These are phyloP conservation scores for Leishmania aethiopica DNA, from an alignment of 208 protist species.

Conservation along the genomic window DNA sequence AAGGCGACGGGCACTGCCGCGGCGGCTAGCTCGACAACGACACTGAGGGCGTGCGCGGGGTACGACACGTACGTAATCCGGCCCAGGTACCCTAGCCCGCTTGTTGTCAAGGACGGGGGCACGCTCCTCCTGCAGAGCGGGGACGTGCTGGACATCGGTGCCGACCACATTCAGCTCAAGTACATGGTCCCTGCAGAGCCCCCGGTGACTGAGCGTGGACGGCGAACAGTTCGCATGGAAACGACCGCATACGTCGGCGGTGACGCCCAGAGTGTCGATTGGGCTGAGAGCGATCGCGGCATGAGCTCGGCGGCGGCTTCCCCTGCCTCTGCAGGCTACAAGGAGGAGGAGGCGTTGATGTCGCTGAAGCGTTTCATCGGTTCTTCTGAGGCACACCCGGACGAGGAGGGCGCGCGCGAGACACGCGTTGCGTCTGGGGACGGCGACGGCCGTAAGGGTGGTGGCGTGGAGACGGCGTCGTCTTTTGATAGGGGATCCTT, in stretches of 20 bases:
- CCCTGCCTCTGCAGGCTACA: neutral
- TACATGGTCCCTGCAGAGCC: slow-evolving; percentile 65
- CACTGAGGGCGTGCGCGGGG: slow-evolving; percentile 11
- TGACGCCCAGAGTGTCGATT: neutral
- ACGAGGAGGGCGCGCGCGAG: neutral
- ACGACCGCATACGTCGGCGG: neutral
- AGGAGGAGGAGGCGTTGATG: neutral
- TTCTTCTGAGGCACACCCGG: neutral
- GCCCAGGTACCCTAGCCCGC: neutral
- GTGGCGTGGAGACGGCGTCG: neutral
- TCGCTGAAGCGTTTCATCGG: neutral
- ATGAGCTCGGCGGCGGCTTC: neutral
- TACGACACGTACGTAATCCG: slow-evolving; percentile 25
- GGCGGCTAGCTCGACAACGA: neutral
- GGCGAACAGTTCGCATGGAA: slow-evolving; percentile 8
- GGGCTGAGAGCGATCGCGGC: slow-evolving; percentile 3
- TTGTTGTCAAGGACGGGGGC: slow-evolving; percentile 6
- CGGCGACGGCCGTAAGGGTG: neutral
- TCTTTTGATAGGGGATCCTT: neutral
- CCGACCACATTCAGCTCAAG: slow-evolving; percentile 55
- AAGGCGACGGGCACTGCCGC: neutral
- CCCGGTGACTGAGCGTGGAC: slow-evolving; percentile 27
- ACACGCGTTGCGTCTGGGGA: no score
- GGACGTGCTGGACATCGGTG: slow-evolving; percentile 62
- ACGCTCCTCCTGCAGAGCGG: slow-evolving; percentile 48